phyloP scores from a whole-genome alignment of 2,329 filamentous ascomycete species.

The Sclerotiophoma versabilis region DNA sequence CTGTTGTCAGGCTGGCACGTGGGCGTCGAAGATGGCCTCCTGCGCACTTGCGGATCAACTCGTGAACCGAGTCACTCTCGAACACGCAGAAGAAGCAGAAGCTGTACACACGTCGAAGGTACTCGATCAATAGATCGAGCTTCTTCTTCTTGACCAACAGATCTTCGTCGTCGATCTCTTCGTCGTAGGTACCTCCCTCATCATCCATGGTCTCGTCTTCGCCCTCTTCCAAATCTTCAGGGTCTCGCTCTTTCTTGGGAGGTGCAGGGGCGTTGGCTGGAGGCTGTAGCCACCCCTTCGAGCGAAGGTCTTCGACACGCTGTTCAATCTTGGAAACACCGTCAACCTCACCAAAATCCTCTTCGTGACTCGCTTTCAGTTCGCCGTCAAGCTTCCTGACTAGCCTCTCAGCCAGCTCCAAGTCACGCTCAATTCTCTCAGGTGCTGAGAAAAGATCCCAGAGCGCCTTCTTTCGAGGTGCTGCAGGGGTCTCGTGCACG shows the following conservation, averaged over 20 bases:
- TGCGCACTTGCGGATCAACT: constrained; percentile 93
- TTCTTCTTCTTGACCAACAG: constrained; percentile 94
- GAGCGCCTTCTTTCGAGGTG: constrained; percentile 90
- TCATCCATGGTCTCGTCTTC: constrained; percentile 69
- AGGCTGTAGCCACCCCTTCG: constrained; percentile 78
- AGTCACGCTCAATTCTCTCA: constrained; percentile 89
- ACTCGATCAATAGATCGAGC: constrained; percentile 93
- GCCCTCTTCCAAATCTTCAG: constrained; percentile 74
- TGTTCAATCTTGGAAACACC: constrained; percentile 83
- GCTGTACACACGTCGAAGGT: constrained; percentile 94
- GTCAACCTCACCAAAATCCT: constrained; percentile 55
- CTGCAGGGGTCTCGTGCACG: constrained; percentile 86
- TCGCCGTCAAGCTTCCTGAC: constrained; percentile 86
- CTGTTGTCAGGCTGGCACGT: constrained; percentile 80
- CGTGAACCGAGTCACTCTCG: constrained; percentile 95
- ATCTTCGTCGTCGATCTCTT: constrained; percentile 90
- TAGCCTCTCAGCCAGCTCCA: constrained; percentile 81
- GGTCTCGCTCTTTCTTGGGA: constrained; percentile 67
- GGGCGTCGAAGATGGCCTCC: constrained; percentile 96
- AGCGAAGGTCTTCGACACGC: constrained; percentile 80
- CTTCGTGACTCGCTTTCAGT: constrained; percentile 71
- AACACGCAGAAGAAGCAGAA: constrained; percentile 99
- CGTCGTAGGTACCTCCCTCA: constrained; percentile 70
- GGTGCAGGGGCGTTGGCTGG: constrained; percentile 60
- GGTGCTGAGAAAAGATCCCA: constrained; percentile 97